Conservation (phyloP, 306 rosid genomes). For the Trifolium dubium region DNA sequence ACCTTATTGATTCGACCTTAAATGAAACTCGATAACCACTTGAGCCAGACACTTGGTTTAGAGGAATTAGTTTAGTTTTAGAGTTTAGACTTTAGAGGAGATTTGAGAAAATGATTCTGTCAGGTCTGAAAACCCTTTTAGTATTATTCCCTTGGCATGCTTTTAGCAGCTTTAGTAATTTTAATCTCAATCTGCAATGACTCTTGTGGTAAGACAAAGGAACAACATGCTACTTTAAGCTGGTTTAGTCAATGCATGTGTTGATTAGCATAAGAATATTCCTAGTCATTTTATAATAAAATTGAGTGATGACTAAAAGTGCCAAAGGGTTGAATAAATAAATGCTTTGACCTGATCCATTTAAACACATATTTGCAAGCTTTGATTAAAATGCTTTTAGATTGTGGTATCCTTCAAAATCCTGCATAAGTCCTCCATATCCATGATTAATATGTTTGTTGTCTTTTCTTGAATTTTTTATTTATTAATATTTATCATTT, state of each 20-base stretch:
- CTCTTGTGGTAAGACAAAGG: not conserved
- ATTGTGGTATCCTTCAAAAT: conserved; percentile 5
- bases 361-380: conserved; percentile 2
- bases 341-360: conserved; percentile 34
- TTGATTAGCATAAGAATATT: conserved; percentile 1
- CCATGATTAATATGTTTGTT: conserved; percentile 8
- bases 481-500: not conserved
- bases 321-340: not conserved
- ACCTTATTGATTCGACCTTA: too few species aligned
- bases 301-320: not conserved
- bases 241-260: conserved; percentile 21
- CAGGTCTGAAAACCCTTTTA: conserved; percentile 18
- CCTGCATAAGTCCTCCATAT: conserved; percentile 1
- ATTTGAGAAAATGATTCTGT: conserved; percentile 30
- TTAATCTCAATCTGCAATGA: not conserved
- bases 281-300: conserved; percentile 3
- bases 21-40: too few species aligned
- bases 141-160: not conserved
- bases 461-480: not conserved
- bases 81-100: conserved; percentile 19
- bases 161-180: not conserved
- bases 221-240: conserved; percentile 1
- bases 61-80: conserved; percentile 9
- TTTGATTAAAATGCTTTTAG: conserved; percentile 19
- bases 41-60: too few species aligned